Evolutionary conservation across 2,329 filamentous ascomycete species (phyloP).

Genomic region (Lachnellula occidentalis): DNA sequence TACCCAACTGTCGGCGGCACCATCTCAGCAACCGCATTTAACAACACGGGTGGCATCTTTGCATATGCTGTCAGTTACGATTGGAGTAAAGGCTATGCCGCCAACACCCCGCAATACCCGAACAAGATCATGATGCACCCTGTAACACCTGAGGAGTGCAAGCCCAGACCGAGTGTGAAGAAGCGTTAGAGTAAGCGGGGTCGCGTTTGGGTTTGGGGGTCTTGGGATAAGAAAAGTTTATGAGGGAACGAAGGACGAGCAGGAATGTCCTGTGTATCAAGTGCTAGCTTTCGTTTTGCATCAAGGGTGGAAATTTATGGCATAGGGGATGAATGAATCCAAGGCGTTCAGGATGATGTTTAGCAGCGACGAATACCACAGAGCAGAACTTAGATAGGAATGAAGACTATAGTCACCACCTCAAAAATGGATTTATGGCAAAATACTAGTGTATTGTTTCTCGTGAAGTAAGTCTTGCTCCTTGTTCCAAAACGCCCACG

Average conservation of each 20-base stretch:
- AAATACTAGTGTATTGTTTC: neutral
- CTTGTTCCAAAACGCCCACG: neutral
- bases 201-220: neutral
- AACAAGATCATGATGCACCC: constrained; percentile 85
- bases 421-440: neutral
- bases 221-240: neutral
- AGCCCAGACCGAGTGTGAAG: constrained; percentile 40
- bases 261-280: neutral
- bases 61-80: constrained; percentile 92
- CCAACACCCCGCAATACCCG: constrained; percentile 68
- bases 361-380: constrained; percentile 20
- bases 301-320: constrained; percentile 5
- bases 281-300: neutral
- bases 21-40: constrained; percentile 90
- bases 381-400: constrained; percentile 14
- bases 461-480: neutral
- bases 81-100: constrained; percentile 93
- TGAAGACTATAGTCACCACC: neutral
- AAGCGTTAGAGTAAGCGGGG: constrained; percentile 26
- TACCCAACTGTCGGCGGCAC: constrained; percentile 79
- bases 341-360: constrained; percentile 18
- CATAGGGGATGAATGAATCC: constrained; percentile 4
- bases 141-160: constrained; percentile 60
- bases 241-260: neutral
- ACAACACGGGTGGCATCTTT: constrained; percentile 75